phyloP scores from a whole-genome alignment of 345 rosid species.

The Linum lewisii region DNA sequence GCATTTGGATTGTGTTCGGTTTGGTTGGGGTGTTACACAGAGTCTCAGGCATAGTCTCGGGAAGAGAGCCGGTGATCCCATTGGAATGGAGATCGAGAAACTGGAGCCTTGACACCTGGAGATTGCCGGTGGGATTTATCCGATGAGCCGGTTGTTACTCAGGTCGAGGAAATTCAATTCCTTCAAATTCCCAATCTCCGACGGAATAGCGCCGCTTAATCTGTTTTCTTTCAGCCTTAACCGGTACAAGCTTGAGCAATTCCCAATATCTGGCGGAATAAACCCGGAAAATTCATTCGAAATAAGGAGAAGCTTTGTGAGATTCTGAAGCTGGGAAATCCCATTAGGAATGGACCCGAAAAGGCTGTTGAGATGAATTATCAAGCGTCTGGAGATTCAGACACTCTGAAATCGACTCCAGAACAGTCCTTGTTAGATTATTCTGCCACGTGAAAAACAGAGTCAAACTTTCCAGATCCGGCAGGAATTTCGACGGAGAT shows the following conservation, averaged over 20 bases:
- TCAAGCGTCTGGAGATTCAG: constrained; percentile 79
- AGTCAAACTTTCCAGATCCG: constrained; percentile 45
- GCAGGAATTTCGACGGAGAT: constrained; percentile 72
- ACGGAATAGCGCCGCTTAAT: constrained; percentile 64
- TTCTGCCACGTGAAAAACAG: constrained; percentile 90
- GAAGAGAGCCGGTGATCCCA: constrained; percentile 58
- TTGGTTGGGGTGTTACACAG: no score
- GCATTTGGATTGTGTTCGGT: no score
- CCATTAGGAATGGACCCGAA: constrained; percentile 59
- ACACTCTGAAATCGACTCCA: constrained; percentile 55
- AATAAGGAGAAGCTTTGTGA: constrained; percentile 72
- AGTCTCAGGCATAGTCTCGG: constrained; percentile 59
- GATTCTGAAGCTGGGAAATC: constrained; percentile 56
- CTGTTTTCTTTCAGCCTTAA: constrained; percentile 53
- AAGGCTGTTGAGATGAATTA: constrained; percentile 70
- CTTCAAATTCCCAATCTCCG: constrained; percentile 58
- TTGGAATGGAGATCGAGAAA: constrained; percentile 76
- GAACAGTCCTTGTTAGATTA: constrained; percentile 64
- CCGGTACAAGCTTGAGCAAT: constrained; percentile 62
- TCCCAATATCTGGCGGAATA: constrained; percentile 73
- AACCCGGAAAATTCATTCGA: constrained; percentile 71
- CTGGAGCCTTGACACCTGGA: constrained; percentile 54
- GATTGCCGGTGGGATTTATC: constrained; percentile 49
- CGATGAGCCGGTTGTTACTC: constrained; percentile 54
- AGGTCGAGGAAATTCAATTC: constrained; percentile 67